Conservation (phyloP, 1,284 basidiomycete genomes). For the Fomitiporia mediterranea region DNA sequence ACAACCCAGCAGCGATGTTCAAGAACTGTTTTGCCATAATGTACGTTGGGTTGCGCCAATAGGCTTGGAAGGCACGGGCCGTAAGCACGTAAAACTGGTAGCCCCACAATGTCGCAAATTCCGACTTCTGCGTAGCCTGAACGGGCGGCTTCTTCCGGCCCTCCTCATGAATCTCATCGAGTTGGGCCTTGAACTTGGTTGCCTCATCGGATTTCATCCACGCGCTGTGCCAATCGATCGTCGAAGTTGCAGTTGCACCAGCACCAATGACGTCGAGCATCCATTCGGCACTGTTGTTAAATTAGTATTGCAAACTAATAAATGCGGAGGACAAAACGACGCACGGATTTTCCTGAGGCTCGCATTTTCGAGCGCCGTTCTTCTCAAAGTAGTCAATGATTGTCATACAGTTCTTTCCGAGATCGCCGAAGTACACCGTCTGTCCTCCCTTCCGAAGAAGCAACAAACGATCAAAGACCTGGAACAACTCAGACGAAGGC, state of each 20-base stretch:
- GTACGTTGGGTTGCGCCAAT: conserved; percentile 54
- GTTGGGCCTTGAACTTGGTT: conserved; percentile 25
- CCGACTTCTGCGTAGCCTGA: conserved; percentile 31
- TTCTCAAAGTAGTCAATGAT: conserved; percentile 68
- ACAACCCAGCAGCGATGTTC: conserved; percentile 16
- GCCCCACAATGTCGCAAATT: conserved; percentile 47
- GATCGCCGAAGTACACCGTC: conserved; percentile 75
- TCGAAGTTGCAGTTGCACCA: conserved; percentile 38
- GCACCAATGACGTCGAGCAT: conserved; percentile 60
- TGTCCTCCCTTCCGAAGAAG: conserved; percentile 62
- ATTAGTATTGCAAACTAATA: neutral
- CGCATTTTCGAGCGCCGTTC: conserved; percentile 45
- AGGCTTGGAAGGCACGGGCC: conserved; percentile 47
- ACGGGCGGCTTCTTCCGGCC: conserved; percentile 36
- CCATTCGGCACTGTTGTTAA: conserved; percentile 40
- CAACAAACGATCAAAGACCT: conserved; percentile 64
- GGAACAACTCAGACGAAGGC: conserved; percentile 71
- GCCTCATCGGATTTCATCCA: conserved; percentile 38
- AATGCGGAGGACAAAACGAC: conserved; percentile 9
- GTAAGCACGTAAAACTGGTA: conserved; percentile 44
- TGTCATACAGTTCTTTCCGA: conserved; percentile 53
- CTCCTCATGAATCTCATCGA: conserved; percentile 36
- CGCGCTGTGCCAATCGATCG: conserved; percentile 41
- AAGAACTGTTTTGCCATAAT: conserved; percentile 41
- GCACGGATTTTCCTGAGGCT: conserved; percentile 39